Base-by-base conservation (phyloP, 805 yeast genomes). In the Hanseniaspora guilliermondii region DNA sequence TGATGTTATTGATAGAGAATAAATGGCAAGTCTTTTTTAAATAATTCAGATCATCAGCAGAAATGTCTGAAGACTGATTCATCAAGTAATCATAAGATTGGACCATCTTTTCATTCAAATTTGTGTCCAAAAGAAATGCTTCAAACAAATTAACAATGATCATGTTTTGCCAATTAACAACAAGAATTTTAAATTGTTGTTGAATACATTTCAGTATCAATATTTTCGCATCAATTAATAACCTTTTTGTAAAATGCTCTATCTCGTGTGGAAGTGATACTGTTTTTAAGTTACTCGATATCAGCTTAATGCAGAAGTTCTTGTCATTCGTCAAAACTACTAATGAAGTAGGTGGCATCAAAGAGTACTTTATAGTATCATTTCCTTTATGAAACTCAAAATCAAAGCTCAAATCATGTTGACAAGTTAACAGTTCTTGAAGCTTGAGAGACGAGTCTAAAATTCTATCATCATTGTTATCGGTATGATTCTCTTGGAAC, bases 391-490 rank as follows among this genome's bases (percentile, higher is more conserved):
- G 6, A 16, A 52, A 42, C 16, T 21, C 39, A 44, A 36, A 52
- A 37, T 52, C 55, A 14, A 22, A 36, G 6, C 14, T 30, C 3
- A 11, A 17, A 5, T 52, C 55, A 27, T 30, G 11, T 21, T 37
- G 32, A 3, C 14, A 36, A 4, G 44, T 25, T 24, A 52, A n/a
- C 3, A 52, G 33, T 7, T 42, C 39, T 37, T 44, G 49, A n/a
- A 52, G 41, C 32, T 39, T 52, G 1, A 44, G 8, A 17, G 45
- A 36, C 3, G 32, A 14, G 22, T 44, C 24, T 19, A 52, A 24
- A 27, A 52, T 52, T 37, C 19, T 52, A 19, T 52, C 55, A 44
- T 52, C 55, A 37, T 52, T 52, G 11, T n/a, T 32, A 14, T 32
- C 41, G 3, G 6, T 19, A 17, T 39, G 35, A 7, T 27, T 27